Conservation (phyloP, 208 protist genomes). For the Trypanosomatidae sp. region DNA sequence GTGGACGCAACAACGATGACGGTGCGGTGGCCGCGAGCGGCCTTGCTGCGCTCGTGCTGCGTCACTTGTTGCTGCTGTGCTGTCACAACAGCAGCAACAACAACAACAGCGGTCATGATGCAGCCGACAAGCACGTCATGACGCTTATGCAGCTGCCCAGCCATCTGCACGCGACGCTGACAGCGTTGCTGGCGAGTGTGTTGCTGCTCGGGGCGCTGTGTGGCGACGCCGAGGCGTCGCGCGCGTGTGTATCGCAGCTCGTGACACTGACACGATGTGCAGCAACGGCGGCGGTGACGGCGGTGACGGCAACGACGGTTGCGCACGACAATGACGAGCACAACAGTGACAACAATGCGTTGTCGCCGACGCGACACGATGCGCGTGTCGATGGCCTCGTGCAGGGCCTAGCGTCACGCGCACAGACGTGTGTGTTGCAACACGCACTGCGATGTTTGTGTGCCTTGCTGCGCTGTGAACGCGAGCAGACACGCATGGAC, state of each 20-base stretch:
- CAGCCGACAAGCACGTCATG: constrained; percentile 8
- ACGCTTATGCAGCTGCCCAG: constrained; percentile 11
- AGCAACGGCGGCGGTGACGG: constrained; percentile 17
- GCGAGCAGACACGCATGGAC: constrained; percentile 53
- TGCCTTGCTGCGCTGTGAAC: constrained; percentile 40
- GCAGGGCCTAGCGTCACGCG: too few relatives aligned
- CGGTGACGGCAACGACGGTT: not conserved
- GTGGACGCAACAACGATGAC: too few relatives aligned
- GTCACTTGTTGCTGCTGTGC: constrained; percentile 41
- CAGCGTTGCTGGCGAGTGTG: constrained; percentile 51
- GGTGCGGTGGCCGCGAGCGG: constrained; percentile 34
- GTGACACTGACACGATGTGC: constrained; percentile 58
- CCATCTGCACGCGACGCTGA: constrained; percentile 15
- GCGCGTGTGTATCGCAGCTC: constrained; percentile 64
- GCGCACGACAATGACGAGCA: not conserved
- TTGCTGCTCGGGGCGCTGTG: constrained; percentile 73
- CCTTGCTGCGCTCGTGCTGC: constrained; percentile 58
- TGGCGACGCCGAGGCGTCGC: constrained; percentile 47
- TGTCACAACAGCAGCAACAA: constrained; percentile 10
- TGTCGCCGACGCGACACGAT: too few relatives aligned
- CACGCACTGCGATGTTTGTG: constrained; percentile 40
- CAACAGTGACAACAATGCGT: too few relatives aligned
- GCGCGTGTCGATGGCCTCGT: too few relatives aligned
- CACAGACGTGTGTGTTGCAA: constrained; percentile 18
- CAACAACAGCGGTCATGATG: too few relatives aligned